phyloP scores from a whole-genome alignment of 495 filamentous ascomycete species.

The Annulohypoxylon stygium region DNA sequence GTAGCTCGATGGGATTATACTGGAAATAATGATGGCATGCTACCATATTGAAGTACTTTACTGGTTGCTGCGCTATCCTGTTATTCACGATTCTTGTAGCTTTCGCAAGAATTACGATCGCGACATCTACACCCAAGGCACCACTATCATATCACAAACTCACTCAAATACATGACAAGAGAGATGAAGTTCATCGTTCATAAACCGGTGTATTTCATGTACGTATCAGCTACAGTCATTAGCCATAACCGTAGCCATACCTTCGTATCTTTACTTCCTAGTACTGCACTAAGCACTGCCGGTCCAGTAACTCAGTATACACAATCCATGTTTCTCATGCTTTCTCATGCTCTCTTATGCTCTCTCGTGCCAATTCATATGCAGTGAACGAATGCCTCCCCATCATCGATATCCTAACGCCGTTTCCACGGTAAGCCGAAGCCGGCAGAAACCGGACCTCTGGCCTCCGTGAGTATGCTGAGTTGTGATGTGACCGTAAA shows the following conservation, averaged over 20 bases:
- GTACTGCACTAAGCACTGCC: not conserved
- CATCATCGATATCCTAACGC: not conserved
- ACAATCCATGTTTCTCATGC: conserved; percentile 15
- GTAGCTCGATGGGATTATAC: not conserved
- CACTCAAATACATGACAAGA: not conserved
- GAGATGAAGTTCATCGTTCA: not conserved
- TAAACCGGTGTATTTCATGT: not conserved
- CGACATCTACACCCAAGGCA: not conserved
- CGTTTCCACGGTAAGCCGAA: not conserved
- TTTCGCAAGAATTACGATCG: not conserved
- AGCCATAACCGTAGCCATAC: not conserved
- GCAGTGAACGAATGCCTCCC: conserved; percentile 2
- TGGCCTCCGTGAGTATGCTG: not conserved
- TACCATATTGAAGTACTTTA: too few relatives aligned
- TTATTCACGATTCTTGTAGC: not conserved
- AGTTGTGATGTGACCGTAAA: not conserved
- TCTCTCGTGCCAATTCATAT: conserved; percentile 22
- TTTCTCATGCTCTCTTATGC: conserved; percentile 13
- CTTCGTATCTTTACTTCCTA: not conserved
- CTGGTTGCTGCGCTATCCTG: not conserved
- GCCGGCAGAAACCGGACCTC: not conserved
- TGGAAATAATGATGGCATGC: not conserved
- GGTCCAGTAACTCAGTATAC: not conserved
- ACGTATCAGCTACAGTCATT: not conserved
- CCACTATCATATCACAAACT: not conserved